Evolutionary conservation across 2,329 filamentous ascomycete genomes (phyloP).

Genomic region (Fusarium neocosmosporiellum): DNA sequence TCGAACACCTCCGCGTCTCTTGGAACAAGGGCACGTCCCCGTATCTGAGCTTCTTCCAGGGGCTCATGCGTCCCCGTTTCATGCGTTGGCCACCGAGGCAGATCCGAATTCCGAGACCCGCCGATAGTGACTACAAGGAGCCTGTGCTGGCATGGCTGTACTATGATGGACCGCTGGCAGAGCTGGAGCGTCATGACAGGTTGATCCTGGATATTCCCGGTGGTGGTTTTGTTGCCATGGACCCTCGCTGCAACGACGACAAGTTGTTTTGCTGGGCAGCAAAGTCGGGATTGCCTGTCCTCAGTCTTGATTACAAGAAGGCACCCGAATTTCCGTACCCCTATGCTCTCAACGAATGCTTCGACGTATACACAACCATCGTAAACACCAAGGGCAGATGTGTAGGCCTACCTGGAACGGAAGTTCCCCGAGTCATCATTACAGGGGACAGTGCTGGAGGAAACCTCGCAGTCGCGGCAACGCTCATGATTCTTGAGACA

Average conservation of each 20-base stretch:
- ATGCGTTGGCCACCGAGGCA: conserved; percentile 84
- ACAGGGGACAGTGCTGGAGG: conserved; percentile 63
- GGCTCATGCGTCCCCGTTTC: conserved; percentile 79
- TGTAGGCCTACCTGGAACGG: conserved; percentile 56
- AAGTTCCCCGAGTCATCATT: conserved; percentile 55
- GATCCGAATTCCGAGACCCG: conserved; percentile 85
- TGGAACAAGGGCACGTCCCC: conserved; percentile 97
- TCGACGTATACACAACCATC: conserved; percentile 57
- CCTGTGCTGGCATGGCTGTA: conserved; percentile 91
- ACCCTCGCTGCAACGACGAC: conserved; percentile 93
- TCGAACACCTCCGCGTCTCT: conserved; percentile 90
- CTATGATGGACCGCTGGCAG: conserved; percentile 86
- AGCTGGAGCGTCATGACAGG: conserved; percentile 79
- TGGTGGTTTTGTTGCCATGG: conserved; percentile 97
- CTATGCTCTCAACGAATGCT: conserved; percentile 61
- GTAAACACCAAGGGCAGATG: conserved; percentile 54
- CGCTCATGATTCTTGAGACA: conserved; percentile 89
- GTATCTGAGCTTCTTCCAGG: conserved; percentile 80
- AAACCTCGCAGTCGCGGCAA: conserved; percentile 72
- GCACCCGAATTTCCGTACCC: conserved; percentile 64
- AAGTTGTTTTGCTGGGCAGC: conserved; percentile 93
- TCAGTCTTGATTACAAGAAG: conserved; percentile 86
- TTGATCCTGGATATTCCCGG: conserved; percentile 91
- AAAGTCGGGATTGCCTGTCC: conserved; percentile 85
- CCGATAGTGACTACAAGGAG: conserved; percentile 83